Base-by-base conservation (phyloP, 2,329 filamentous ascomycete species). In the Penicillium sp. region DNA sequence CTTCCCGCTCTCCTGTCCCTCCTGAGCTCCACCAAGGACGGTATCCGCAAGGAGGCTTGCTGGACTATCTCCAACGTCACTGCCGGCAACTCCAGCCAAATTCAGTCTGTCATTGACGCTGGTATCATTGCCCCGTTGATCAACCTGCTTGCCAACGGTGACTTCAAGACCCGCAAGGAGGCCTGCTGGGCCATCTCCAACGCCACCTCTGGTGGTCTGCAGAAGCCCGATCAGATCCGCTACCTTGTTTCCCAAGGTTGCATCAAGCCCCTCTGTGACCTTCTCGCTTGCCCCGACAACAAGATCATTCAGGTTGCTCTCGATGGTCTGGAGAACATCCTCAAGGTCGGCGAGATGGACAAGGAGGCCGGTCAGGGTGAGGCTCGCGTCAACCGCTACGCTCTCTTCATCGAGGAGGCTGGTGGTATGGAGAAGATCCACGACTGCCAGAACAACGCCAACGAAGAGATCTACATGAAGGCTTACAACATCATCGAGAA, bases 391-490 rank as follows among this genome's bases (percentile, higher is more conserved):
- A 99, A 99, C 86, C 89, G 90, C 63, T 99, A 96, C 70, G 94
- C 94, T 45, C 85, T 99, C 61, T 97, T 96, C 79, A 99, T 99
- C 65, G 94, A 99, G 79, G 94, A 99, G 78, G 96, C 92, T 66
- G 91, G 92, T 70, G 94, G 94, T 64, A 99, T 99, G 94, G 94
- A 97, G 82, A 97, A 97, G 88, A 97, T 99, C 67, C 94, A 99
- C 79, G 93, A 97, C 68, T 97, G 94, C 85, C 94, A 99, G 82
- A 97, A 95, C 82, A 99, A 99, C 70, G 93, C 93, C 81, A 99
- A 99, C 79, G 94, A 99, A 80, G 94, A 99, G 79, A 99, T 99
- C 68, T 99, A 99, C 84, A 97, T 99, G 93, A 99, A 99, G 86
- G 94, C 94, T 0, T 99, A 97, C 84, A 97, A 96, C 84, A 99